Base-by-base conservation (phyloP, 108 stramenopile genomes). In the Fistulifera solaris region DNA sequence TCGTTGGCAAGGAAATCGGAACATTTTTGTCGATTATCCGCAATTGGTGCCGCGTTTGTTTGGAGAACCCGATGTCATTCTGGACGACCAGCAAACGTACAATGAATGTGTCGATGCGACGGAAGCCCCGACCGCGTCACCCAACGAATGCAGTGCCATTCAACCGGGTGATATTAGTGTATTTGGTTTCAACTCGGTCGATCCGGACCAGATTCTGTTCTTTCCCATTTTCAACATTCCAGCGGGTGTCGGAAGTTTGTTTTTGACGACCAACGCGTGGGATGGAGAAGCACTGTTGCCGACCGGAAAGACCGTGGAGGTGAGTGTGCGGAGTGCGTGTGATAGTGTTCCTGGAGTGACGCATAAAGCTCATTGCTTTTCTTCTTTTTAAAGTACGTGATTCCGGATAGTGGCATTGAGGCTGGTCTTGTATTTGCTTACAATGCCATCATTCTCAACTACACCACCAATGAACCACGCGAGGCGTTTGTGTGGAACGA, bases 11-110 rank as follows among this genome's bases (percentile, higher is more conserved):
- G 83, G 84, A 22, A 93, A 93, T 58, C 82, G 91, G 31, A 93
- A 93, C 66, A 82, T 83, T 27, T 93, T 89, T 61, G 70, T 93
- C 13, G 91, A 93, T 57, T 77, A 77, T 61, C 85, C 85, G 35
- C 73, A 93, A 43, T 22, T 68, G 38, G 61, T 52, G 17, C 18
- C 17, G 6, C 16, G n/a, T 1, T 23, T 62, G 18, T 68, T 23
- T 26, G 48, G 23, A 21, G 28, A 27, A n/a, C 56, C 67, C 17
- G 23, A 44, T n/a, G 4, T 48, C 58, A 46, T 52, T 68, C 12
- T 54, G 59, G 11, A 54, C 38, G 7, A 44, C 31, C 43, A 49
- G 56, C 21, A 53, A 56, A 56, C 61, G 61, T 68, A 68, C 48
- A 40, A 57, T 42, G 39, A 22, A 11, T 68, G 67, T 47, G 52